Evolutionary conservation across 2,329 filamentous ascomycete species (phyloP).

Genomic region (Rhinocladiella similis): DNA sequence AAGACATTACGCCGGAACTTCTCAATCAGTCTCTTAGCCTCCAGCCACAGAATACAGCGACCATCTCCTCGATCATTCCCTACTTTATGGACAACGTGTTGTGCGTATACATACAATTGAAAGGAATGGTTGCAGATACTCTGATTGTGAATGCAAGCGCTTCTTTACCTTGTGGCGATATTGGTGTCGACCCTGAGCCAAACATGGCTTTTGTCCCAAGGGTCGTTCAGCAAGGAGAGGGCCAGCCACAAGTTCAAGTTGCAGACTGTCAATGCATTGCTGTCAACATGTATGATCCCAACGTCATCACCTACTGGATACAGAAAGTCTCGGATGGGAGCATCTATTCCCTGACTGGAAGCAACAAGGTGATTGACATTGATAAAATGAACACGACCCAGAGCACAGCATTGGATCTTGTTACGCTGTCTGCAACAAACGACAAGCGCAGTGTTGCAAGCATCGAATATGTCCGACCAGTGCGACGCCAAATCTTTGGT

Average conservation of each 20-base stretch:
- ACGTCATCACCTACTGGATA: slow-evolving; percentile 26
- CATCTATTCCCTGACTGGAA: slow-evolving; percentile 24
- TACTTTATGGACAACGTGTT: slow-evolving; percentile 23
- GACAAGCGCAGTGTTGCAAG: slow-evolving; percentile 13
- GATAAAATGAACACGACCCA: slow-evolving; percentile 24
- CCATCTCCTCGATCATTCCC: slow-evolving; percentile 24
- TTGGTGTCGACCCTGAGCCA: slow-evolving; percentile 24
- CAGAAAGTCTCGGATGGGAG: slow-evolving; percentile 22
- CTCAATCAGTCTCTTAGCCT: slow-evolving; percentile 24
- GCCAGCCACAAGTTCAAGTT: slow-evolving; percentile 18
- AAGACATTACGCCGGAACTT: slow-evolving; percentile 25
- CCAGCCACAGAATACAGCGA: slow-evolving; percentile 27
- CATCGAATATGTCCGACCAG: slow-evolving; percentile 9
- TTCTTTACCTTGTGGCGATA: slow-evolving; percentile 22
- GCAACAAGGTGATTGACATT: slow-evolving; percentile 27
- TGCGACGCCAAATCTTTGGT: slow-evolving; percentile 21
- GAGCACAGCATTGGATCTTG: slow-evolving; percentile 20
- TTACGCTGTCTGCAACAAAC: slow-evolving; percentile 8
- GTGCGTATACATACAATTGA: slow-evolving; percentile 22
- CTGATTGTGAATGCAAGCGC: slow-evolving; percentile 27
- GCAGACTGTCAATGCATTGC: slow-evolving; percentile 28
- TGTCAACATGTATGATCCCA: slow-evolving; percentile 28
- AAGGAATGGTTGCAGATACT: slow-evolving; percentile 23
- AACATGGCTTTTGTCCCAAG: slow-evolving; percentile 26
- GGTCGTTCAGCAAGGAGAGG: slow-evolving; percentile 22